Evolutionary conservation across 1,284 basidiomycete species (phyloP).

Genomic region (Heterobasidion occidentale): DNA sequence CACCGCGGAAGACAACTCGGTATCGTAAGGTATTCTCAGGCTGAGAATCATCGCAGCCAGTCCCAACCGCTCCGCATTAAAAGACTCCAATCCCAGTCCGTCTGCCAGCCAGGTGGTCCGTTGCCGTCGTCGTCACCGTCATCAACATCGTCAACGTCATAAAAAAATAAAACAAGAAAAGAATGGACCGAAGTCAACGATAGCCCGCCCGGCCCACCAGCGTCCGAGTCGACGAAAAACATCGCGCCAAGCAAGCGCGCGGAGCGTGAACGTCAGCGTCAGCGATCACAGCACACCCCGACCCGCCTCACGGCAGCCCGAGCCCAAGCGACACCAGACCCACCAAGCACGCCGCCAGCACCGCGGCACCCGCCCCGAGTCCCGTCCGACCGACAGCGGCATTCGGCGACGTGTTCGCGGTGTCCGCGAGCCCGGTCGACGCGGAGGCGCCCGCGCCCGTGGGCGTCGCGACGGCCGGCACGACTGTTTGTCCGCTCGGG

Average conservation of each 20-base stretch:
- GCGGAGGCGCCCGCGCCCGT: not conserved
- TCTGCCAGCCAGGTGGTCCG: not conserved
- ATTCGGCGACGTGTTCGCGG: not conserved
- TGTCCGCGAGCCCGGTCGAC: not conserved
- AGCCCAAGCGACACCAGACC: not conserved
- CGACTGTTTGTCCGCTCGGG: conserved; percentile 1
- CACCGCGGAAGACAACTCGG: too few relatives aligned
- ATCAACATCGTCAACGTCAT: too few relatives aligned
- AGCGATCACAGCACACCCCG: not conserved
- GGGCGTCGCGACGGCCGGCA: conserved; percentile 1
- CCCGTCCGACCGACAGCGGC: not conserved
- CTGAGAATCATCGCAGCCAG: not conserved
- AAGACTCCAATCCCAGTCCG: not conserved
- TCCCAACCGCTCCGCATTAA: not conserved
- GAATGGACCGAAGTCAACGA: not conserved
- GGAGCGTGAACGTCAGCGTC: not conserved
- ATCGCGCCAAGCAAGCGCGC: not conserved
- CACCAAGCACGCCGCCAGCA: not conserved
- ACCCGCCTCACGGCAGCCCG: not conserved
- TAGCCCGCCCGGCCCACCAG: not conserved
- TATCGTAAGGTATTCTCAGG: too few relatives aligned
- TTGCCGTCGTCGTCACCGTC: too few relatives aligned
- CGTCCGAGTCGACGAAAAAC: not conserved
- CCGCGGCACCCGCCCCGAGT: not conserved
- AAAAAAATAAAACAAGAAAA: not conserved